Evolutionary conservation across 1,284 basidiomycete species (phyloP).

Genomic region (Moniliophthora roreri): DNA sequence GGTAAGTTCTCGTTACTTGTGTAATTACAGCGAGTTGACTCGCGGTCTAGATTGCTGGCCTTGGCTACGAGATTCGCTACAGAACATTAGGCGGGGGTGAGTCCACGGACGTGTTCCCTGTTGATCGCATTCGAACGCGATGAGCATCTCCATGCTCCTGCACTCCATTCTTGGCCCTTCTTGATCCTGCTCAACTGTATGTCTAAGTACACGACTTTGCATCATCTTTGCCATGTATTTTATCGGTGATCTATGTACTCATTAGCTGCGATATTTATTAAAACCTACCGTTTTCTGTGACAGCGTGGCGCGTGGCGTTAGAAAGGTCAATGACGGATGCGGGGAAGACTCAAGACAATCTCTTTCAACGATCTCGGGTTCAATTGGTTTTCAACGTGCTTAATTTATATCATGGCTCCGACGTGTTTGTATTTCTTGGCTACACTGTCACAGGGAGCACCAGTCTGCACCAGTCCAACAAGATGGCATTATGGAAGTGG

Average conservation of each 20-base stretch:
- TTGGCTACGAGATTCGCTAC: constrained; percentile 21
- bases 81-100: background rate
- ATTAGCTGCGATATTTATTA: background rate
- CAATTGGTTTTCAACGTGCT: too few species aligned
- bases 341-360: too few species aligned
- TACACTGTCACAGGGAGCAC: too few species aligned
- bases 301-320: too few species aligned
- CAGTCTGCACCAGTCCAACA: too few species aligned
- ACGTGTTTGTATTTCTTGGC: too few species aligned
- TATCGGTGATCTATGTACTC: background rate
- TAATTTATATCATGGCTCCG: too few species aligned
- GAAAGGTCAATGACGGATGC: too few species aligned
- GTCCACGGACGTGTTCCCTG: constrained; percentile 11
- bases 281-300: too few species aligned
- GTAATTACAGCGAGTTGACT: background rate
- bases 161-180: background rate
- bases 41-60: constrained; percentile 14
- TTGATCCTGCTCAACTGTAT: background rate
- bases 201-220: background rate
- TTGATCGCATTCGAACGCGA: constrained; percentile 1
- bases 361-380: too few species aligned
- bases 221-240: background rate
- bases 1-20: constrained; percentile 15
- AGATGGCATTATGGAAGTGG: too few species aligned
- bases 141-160: background rate